These are phyloP conservation scores for Fusarium metavorans DNA, from an alignment of 2,329 filamentous ascomycete species.

Conservation along the genomic window DNA sequence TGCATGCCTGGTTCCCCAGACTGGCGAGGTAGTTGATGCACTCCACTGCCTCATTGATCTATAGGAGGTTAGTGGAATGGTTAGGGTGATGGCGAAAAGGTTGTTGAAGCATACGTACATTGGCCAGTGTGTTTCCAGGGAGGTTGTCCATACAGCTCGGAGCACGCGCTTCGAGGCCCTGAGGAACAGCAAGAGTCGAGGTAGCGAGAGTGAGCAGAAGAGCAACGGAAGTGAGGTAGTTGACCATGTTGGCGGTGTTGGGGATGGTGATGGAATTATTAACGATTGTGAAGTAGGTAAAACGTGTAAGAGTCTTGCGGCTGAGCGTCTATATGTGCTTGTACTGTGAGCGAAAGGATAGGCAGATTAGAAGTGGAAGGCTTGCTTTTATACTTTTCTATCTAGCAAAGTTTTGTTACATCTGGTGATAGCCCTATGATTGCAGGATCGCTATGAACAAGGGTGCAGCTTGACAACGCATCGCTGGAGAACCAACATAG, in stretches of 20 bases:
- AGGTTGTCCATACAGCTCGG: constrained; percentile 14
- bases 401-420: neutral
- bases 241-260: constrained; percentile 19
- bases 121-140: neutral
- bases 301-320: neutral
- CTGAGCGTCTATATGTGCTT: neutral
- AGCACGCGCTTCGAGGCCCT: neutral
- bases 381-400: constrained; percentile 2
- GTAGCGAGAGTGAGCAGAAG: constrained; percentile 1
- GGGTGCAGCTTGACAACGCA: neutral
- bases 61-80: neutral
- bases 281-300: neutral
- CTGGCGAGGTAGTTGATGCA: constrained; percentile 29
- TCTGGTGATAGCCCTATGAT: neutral
- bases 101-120: neutral
- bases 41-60: constrained; percentile 18
- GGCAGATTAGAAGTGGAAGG: neutral
- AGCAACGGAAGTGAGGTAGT: constrained; percentile 1
- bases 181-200: constrained; percentile 4
- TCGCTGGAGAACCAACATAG: neutral
- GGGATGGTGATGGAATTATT: neutral
- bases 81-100: neutral
- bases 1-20: constrained; percentile 9
- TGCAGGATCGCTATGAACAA: neutral
- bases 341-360: neutral